Evolutionary conservation across 2,329 filamentous ascomycete species (phyloP).

Genomic region (Lasiodiplodia hormozganensis): DNA sequence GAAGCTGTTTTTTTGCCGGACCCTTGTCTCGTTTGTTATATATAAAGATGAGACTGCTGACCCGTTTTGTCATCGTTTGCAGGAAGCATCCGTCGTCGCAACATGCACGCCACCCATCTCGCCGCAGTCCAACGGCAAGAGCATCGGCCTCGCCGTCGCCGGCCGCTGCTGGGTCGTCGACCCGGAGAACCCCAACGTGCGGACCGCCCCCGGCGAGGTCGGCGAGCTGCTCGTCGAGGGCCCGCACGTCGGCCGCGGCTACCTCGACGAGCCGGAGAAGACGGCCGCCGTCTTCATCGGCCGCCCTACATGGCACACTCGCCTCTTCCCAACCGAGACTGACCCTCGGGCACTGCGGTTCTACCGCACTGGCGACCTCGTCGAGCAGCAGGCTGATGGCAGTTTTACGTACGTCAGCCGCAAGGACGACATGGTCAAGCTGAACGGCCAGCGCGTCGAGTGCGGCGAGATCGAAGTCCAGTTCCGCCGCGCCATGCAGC

Average conservation of each 20-base stretch:
- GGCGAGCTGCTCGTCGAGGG: slow-evolving; percentile 58
- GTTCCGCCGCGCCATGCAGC: slow-evolving; percentile 35
- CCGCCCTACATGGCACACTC: slow-evolving; percentile 37
- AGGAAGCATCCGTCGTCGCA: slow-evolving; percentile 19
- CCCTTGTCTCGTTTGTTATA: too few species aligned
- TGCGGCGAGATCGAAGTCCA: slow-evolving; percentile 51
- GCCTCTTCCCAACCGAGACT: not conserved
- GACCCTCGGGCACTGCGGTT: slow-evolving; percentile 32
- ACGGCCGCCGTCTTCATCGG: slow-evolving; percentile 44
- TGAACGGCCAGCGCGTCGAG: slow-evolving; percentile 48
- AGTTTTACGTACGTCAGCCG: slow-evolving; percentile 46
- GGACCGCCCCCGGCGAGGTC: slow-evolving; percentile 51
- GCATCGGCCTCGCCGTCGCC: slow-evolving; percentile 34
- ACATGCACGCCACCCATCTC: slow-evolving; percentile 10
- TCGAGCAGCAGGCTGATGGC: slow-evolving; percentile 37
- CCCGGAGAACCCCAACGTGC: slow-evolving; percentile 37
- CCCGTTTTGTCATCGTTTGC: not conserved
- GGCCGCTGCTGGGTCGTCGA: slow-evolving; percentile 42
- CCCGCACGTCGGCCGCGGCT: slow-evolving; percentile 50
- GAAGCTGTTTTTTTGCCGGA: too few species aligned
- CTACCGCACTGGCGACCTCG: slow-evolving; percentile 39
- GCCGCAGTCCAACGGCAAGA: not conserved
- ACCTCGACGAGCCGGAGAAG: slow-evolving; percentile 45
- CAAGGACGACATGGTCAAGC: slow-evolving; percentile 47
- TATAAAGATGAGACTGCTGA: not conserved